Evolutionary conservation across 345 rosid genomes (phyloP).

Genomic region (Salix brachista): DNA sequence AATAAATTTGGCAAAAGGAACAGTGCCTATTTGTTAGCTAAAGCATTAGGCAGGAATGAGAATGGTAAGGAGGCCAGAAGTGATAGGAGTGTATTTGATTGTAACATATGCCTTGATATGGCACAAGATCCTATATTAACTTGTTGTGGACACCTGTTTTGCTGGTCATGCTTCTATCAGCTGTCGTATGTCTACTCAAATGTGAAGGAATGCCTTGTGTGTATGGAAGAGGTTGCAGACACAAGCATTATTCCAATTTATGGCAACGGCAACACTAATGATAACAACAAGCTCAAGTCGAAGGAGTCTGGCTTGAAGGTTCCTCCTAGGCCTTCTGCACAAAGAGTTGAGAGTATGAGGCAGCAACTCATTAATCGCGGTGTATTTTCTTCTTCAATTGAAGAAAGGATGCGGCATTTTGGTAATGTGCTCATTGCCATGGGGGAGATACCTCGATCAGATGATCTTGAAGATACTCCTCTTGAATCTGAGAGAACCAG

Average conservation of each 20-base stretch:
- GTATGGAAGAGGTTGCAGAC: conserved; percentile 48
- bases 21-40: conserved; percentile 29
- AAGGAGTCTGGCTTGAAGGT: conserved; percentile 36
- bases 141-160: conserved; percentile 25
- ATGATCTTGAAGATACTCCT: conserved; percentile 21
- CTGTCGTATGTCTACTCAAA: conserved; percentile 11
- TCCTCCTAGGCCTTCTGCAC: conserved; percentile 56
- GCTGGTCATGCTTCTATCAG: conserved; percentile 28
- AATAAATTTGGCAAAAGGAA: conserved; percentile 19
- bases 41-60: conserved; percentile 42
- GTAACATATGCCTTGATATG: conserved; percentile 23
- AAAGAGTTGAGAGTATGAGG: conserved; percentile 47
- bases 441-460: conserved; percentile 23
- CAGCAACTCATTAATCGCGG: conserved; percentile 37
- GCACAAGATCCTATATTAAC: conserved; percentile 26
- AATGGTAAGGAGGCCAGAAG: conserved; percentile 14
- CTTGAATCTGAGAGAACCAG: conserved; percentile 16
- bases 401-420: conserved; percentile 35
- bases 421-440: conserved; percentile 33
- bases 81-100: conserved; percentile 24
- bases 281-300: conserved; percentile 15
- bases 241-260: conserved; percentile 51
- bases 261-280: conserved; percentile 36
- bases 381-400: conserved; percentile 27
- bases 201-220: conserved; percentile 31